Base-by-base conservation (phyloP, 2,329 filamentous ascomycete species). In the Mariannaea elegans region DNA sequence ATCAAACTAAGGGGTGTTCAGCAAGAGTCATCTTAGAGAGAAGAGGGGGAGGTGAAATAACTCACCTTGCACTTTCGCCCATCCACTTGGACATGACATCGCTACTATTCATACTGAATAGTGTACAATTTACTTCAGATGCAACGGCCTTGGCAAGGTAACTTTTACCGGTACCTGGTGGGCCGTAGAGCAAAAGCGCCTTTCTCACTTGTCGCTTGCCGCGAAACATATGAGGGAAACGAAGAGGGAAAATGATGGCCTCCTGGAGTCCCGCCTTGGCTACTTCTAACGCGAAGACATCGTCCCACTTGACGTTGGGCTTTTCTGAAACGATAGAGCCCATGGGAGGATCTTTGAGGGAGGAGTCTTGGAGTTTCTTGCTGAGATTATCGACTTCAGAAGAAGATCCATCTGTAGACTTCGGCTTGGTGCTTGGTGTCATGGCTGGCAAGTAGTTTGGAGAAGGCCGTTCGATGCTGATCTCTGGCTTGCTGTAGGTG, bases 181-280 rank as follows among this genome's bases (percentile, higher is more conserved):
- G 56, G 3, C 60, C 60, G 36, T 60, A 60, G 6, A 63, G 3
- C 4, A 63, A 21, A n/a, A 63, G 16, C 12, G 41, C 56, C 3
- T 51, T 51, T 18, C 47, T 56, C 8, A 51, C 46, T 21, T 46
- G 50, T 5, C 60, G 56, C 38, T 45, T 59, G 9, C 60, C 60
- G 5, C 48, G 51, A 29, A 60, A 60, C 51, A 63, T 53, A 8
- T 63, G 60, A 6, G 60, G 56, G 44, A 63, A 63, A 16, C 56
- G 56, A 3, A 53, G 29, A 3, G 60, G 60, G 23, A 63, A 53
- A 8, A 60, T 56, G 21, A 63, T 56, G 23, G 56, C 51, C 14
- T 63, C 60, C 21, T 59, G 56, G 9, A 63, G 60, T 23, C 53
- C 56, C 4, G 47, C 47, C 23, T 63, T 63, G 19, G 56, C 56